Base-by-base conservation (phyloP, 352 stramenopile genomes). In the Globisporangium orthogonon region DNA sequence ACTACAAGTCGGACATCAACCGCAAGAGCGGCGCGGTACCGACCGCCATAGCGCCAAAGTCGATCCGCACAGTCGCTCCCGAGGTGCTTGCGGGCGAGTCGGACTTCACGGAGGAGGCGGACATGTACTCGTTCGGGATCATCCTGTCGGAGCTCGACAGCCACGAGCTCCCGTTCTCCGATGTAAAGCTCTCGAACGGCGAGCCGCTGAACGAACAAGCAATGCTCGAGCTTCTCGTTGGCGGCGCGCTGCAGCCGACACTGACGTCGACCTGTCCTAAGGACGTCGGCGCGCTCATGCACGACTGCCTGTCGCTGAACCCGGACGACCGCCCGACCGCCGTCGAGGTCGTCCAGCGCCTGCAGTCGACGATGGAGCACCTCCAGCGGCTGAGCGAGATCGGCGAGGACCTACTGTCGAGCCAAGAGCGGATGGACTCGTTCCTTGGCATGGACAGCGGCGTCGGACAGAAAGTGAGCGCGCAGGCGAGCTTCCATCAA, bases 91-190 rank as follows among this genome's bases (percentile, higher is more conserved):
- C 68, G 0, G 77, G 79, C 1, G 63, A 86, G n/a, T 60, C 58
- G 13, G 52, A 61, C 3, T 74, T 76, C 50, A 77, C 66, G 1
- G 62, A 71, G 15, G 70, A 75, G 0, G 67, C 76, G 6, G 82
- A 92, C 50, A 71, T 92, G 51, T 92, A 90, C 60, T 74, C 82
- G 46, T 88, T 92, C 33, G 82, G 82, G 14, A 67, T 87, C 10
- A 82, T 91, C 47, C 41, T 91, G 6, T 75, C 68, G 6, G 82
- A 91, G 65, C 60, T 91, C 4, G 82, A 89, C 54, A 87, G 61
- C 35, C 78, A 89, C 52, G 73, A 88, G 52, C 59, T 81, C 11
- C 82, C 82, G 4, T 91, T 87, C 55, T 80, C 67, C 4, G 77
- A 89, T 35, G 61, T 89, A 7, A 76, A 70, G 18, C 50, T 82